Conservation (phyloP, 805 yeast genomes). For the Nakazawaea ambrosiae region DNA sequence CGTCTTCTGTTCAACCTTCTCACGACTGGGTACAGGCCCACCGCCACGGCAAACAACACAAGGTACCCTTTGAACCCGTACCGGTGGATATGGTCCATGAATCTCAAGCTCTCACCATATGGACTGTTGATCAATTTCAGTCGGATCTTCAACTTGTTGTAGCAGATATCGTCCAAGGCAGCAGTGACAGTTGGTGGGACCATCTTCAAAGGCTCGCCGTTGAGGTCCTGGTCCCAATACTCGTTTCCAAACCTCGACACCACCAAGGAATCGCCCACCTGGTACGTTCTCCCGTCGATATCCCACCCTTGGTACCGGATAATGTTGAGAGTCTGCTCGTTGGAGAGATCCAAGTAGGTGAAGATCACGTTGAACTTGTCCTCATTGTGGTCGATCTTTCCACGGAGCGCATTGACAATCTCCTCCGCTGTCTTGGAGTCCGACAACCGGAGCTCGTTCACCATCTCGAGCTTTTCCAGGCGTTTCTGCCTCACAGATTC, state of each 20-base stretch:
- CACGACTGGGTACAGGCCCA: background rate
- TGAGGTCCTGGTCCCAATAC: constrained; percentile 25
- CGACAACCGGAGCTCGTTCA: constrained; percentile 34
- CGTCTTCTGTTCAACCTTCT: background rate
- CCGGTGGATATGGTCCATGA: constrained; percentile 37
- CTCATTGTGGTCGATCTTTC: constrained; percentile 36
- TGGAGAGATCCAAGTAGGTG: constrained; percentile 44
- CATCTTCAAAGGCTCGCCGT: constrained; percentile 30
- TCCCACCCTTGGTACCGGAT: constrained; percentile 29
- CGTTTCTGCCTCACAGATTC: constrained; percentile 29
- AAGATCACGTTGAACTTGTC: constrained; percentile 34
- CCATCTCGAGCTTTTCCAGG: constrained; percentile 33
- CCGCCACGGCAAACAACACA: constrained; percentile 11
- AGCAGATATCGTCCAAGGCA: constrained; percentile 30
- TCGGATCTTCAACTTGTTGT: constrained; percentile 19
- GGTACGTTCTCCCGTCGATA: constrained; percentile 24
- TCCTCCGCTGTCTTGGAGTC: constrained; percentile 33
- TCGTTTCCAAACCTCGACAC: constrained; percentile 29
- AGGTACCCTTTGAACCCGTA: constrained; percentile 38
- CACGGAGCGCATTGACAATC: constrained; percentile 42
- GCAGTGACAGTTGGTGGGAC: constrained; percentile 26
- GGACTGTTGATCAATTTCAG: constrained; percentile 37
- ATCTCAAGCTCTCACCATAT: constrained; percentile 27
- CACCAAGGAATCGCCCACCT: constrained; percentile 51
- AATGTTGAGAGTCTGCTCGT: constrained; percentile 20